Conservation (phyloP, 2,329 filamentous ascomycete genomes). For the Paraphaeosphaeria sporulosa region DNA sequence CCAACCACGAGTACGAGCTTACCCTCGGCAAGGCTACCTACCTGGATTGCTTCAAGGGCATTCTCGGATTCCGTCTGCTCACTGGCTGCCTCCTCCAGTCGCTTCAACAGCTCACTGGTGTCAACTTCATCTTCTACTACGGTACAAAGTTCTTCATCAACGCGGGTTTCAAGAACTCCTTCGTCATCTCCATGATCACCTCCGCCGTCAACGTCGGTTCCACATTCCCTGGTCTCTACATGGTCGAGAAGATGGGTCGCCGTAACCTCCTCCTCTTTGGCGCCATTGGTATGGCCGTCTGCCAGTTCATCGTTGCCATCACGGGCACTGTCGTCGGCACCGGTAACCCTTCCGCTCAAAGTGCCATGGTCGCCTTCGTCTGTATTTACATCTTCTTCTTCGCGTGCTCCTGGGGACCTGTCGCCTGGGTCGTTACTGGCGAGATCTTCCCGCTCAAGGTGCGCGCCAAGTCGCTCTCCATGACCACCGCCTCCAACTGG, state of each 20-base stretch:
- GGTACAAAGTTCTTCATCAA: conserved; percentile 52
- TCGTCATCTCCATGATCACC: conserved; percentile 75
- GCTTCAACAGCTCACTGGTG: conserved; percentile 74
- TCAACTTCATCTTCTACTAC: conserved; percentile 56
- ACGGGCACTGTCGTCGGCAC: conserved; percentile 49
- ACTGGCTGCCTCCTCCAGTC: conserved; percentile 79
- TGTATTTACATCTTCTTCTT: conserved; percentile 84
- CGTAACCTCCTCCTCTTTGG: conserved; percentile 77
- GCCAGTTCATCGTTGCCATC: conserved; percentile 53
- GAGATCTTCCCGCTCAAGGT: conserved; percentile 57
- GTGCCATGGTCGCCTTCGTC: conserved; percentile 52
- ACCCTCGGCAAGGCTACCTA: conserved; percentile 60
- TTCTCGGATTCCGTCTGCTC: conserved; percentile 66
- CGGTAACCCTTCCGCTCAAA: conserved; percentile 48
- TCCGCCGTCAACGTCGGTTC: conserved; percentile 80
- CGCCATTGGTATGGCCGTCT: conserved; percentile 72
- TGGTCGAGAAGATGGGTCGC: conserved; percentile 83
- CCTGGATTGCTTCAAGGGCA: conserved; percentile 56
- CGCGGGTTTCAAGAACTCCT: conserved; percentile 58
- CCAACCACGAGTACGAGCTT: conserved; percentile 79
- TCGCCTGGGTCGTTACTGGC: conserved; percentile 67
- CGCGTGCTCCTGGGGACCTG: conserved; percentile 79
- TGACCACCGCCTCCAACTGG: conserved; percentile 66
- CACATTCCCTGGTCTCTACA: conserved; percentile 75
- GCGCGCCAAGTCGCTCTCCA: conserved; percentile 56